Percentiles rank a stretch among this genome's conserved stretches.
Conservation (phyloP, 2,329 filamentous ascomycete species). For the Fusarium mexicanum region DNA sequence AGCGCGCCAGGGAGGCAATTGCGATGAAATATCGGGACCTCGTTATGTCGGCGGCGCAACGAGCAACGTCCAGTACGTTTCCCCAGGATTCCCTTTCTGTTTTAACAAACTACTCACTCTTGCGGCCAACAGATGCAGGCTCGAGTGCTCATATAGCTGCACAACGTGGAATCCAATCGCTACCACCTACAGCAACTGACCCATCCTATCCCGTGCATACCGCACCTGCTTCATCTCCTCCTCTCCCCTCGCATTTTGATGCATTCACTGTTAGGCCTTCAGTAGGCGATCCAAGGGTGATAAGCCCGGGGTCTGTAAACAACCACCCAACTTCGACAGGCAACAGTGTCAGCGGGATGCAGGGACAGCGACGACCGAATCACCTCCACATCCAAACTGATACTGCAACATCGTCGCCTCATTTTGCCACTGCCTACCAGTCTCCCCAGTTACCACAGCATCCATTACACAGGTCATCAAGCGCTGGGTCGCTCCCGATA, state of each 20-base stretch:
- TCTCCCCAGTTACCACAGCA: constrained; percentile 13
- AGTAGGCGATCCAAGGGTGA: neutral
- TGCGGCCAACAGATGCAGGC: constrained; percentile 11
- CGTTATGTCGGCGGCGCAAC: constrained; percentile 11
- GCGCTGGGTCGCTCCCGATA: constrained; percentile 4
- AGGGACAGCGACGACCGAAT: constrained; percentile 4
- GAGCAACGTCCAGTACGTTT: constrained; percentile 23
- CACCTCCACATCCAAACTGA: constrained; percentile 10
- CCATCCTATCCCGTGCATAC: neutral
- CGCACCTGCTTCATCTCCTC: constrained; percentile 1
- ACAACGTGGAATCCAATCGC: constrained; percentile 9
- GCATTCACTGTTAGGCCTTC: neutral
- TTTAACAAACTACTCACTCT: constrained; percentile 11
- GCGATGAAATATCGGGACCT: constrained; percentile 14
- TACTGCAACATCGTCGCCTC: neutral
- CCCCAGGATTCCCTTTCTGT: neutral
- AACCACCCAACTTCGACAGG: neutral
- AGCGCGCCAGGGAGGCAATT: constrained; percentile 9
- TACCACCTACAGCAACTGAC: constrained; percentile 13
- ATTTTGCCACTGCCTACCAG: constrained; percentile 1
- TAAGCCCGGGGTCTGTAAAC: constrained; percentile 9
- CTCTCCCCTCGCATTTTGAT: constrained; percentile 13
- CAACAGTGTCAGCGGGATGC: constrained; percentile 1
- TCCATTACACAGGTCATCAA: constrained; percentile 1
- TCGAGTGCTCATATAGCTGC: neutral